phyloP scores from a whole-genome alignment of 2,329 filamentous ascomycete genomes.

The Lizonia empirigonia region DNA sequence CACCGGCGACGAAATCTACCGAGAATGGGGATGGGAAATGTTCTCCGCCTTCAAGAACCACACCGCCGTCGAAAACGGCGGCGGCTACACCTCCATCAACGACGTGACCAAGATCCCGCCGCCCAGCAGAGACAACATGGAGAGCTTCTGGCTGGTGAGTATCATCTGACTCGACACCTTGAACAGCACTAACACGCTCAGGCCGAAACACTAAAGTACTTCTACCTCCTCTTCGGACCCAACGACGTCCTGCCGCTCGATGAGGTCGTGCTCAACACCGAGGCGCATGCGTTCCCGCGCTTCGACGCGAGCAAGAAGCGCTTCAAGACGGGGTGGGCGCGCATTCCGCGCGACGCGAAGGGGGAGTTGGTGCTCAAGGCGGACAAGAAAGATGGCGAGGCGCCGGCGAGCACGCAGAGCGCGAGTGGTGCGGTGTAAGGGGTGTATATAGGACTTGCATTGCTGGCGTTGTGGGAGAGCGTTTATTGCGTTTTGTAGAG shows the following conservation, averaged over 20 bases:
- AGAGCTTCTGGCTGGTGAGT: slow-evolving; percentile 95
- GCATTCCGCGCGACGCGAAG: slow-evolving; percentile 62
- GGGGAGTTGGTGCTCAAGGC: slow-evolving; percentile 35
- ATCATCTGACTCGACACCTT: not conserved
- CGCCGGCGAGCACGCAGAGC: not conserved
- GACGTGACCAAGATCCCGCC: slow-evolving; percentile 77
- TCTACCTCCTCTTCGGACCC: slow-evolving; percentile 91
- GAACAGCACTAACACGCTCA: slow-evolving; percentile 39
- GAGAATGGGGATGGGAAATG: slow-evolving; percentile 99
- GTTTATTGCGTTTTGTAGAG: no score
- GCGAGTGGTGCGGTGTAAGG: not conserved
- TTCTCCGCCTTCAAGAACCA: slow-evolving; percentile 90
- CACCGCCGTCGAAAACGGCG: slow-evolving; percentile 76
- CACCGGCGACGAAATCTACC: slow-evolving; percentile 85
- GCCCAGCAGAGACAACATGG: slow-evolving; percentile 84
- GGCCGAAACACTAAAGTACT: slow-evolving; percentile 97
- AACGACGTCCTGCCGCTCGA: slow-evolving; percentile 82
- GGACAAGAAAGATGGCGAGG: not conserved
- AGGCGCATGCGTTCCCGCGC: slow-evolving; percentile 86
- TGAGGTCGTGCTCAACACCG: slow-evolving; percentile 91
- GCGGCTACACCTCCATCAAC: slow-evolving; percentile 80
- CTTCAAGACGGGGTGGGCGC: slow-evolving; percentile 81
- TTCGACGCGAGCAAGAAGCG: slow-evolving; percentile 77
- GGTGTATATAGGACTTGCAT: not conserved
- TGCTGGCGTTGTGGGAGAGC: not conserved